Percentiles rank a stretch among this genome's conserved stretches.
These are phyloP conservation scores for Claviceps sp. DNA, from an alignment of 2,329 filamentous ascomycete genomes.

Conservation along the genomic window DNA sequence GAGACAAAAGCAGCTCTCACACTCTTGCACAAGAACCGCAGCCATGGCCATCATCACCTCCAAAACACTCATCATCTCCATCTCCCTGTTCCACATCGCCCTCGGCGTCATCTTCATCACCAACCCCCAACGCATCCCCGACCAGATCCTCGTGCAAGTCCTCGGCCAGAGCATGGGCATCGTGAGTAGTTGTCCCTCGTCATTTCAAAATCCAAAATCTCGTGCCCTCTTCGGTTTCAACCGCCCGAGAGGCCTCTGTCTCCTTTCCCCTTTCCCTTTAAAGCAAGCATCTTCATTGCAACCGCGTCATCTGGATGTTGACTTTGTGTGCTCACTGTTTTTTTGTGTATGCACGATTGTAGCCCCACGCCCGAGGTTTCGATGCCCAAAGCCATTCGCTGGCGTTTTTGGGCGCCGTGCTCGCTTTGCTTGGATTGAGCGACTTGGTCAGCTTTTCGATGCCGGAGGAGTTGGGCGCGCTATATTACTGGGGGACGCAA, in stretches of 20 bases:
- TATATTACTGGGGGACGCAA: conserved; percentile 54
- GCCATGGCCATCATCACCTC: conserved; percentile 72
- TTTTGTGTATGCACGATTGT: too few species aligned
- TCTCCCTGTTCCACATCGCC: conserved; percentile 75
- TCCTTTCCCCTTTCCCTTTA: too few species aligned
- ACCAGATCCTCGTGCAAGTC: conserved; percentile 69
- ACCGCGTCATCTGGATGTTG: too few species aligned
- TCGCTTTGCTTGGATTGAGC: conserved; percentile 45
- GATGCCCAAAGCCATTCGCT: conserved; percentile 55
- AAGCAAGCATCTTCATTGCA: too few species aligned
- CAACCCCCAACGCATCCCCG: conserved; percentile 55
- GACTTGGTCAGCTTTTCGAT: conserved; percentile 55
- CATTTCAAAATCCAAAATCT: too few species aligned
- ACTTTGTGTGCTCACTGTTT: too few species aligned
- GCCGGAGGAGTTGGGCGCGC: conserved; percentile 49
- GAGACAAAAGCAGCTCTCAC: not conserved
- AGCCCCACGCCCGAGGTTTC: conserved; percentile 57
- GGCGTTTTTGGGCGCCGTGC: conserved; percentile 57
- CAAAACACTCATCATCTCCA: conserved; percentile 64
- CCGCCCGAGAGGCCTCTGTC: too few species aligned
- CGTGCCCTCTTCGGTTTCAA: too few species aligned
- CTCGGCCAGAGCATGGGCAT: conserved; percentile 75
- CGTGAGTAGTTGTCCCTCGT: conserved; percentile 31
- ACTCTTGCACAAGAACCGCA: not conserved
- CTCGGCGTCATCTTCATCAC: conserved; percentile 74